Evolutionary conservation across 2,329 filamentous ascomycete species (phyloP).

Genomic region (Paecilomyces sp.): DNA sequence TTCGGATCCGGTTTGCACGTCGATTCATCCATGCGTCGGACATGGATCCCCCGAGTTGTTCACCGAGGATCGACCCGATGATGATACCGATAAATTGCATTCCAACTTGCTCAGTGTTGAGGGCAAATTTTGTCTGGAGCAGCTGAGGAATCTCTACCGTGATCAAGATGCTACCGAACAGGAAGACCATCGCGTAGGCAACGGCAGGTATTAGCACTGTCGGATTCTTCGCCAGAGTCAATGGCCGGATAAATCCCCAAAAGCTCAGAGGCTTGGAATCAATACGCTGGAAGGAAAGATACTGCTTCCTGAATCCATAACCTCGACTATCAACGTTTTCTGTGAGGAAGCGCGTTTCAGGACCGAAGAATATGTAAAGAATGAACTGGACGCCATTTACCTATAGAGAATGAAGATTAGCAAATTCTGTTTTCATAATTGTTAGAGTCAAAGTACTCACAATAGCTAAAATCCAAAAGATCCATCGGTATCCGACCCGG

Average conservation of each 20-base stretch:
- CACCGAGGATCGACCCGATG: conserved; percentile 51
- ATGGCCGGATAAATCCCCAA: conserved; percentile 47
- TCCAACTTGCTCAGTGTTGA: conserved; percentile 52
- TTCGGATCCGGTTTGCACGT: conserved; percentile 19
- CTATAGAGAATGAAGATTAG: conserved; percentile 19
- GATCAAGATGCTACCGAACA: conserved; percentile 46
- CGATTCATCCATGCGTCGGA: conserved; percentile 52
- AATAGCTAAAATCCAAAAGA: conserved; percentile 53
- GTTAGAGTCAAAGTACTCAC: conserved; percentile 22
- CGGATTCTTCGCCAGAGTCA: conserved; percentile 39
- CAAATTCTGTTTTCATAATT: conserved; percentile 8
- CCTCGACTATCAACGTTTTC: conserved; percentile 16
- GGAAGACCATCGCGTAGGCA: conserved; percentile 52
- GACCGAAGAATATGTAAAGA: conserved; percentile 48
- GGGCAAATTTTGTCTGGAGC: conserved; percentile 48
- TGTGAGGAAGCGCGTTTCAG: conserved; percentile 48
- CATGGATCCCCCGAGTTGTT: conserved; percentile 50
- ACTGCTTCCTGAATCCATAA: conserved; percentile 37
- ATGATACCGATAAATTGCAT: conserved; percentile 54
- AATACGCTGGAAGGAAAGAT: conserved; percentile 43
- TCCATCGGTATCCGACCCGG: conserved; percentile 50
- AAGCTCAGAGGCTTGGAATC: conserved; percentile 44
- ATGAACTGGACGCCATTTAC: conserved; percentile 52
- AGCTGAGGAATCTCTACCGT: conserved; percentile 56
- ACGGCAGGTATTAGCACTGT: conserved; percentile 45